Evolutionary conservation across 306 rosid genomes (phyloP).

Genomic region (Glycine soja): DNA sequence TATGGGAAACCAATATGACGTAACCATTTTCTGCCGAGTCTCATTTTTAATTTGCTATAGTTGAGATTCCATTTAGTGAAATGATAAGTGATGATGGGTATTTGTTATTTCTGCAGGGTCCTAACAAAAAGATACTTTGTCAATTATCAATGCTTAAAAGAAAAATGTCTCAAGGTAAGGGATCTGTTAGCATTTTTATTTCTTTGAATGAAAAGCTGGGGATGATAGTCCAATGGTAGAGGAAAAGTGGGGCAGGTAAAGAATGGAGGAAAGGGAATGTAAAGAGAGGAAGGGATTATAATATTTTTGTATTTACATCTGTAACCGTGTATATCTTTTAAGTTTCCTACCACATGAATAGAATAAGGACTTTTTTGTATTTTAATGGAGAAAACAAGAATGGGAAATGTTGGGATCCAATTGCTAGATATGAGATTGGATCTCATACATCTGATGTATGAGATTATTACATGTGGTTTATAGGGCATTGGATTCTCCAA

Average conservation of each 20-base stretch:
- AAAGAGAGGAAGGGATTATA: constrained; percentile 3
- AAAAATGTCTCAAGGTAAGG: constrained; percentile 88
- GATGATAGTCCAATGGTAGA: neutral
- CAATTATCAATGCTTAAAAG: constrained; percentile 96
- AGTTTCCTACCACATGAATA: too few species aligned
- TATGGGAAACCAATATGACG: neutral
- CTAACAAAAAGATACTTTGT: constrained; percentile 79
- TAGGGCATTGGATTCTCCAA: neutral
- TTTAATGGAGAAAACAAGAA: too few species aligned
- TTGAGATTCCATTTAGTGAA: constrained; percentile 36
- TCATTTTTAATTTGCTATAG: constrained; percentile 33
- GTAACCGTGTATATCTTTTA: too few species aligned
- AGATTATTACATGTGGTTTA: neutral
- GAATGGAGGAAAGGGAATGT: constrained; percentile 33
- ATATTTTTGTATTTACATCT: too few species aligned
- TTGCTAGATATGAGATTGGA: neutral
- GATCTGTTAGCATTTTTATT: constrained; percentile 14
- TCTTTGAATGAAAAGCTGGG: constrained; percentile 26
- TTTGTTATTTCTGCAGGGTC: constrained; percentile 66
- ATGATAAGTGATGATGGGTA: constrained; percentile 34
- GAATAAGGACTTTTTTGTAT: too few species aligned
- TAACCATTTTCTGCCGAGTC: constrained; percentile 19
- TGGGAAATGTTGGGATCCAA: too few species aligned
- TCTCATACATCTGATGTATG: neutral
- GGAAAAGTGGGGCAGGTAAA: constrained; percentile 29